Evolutionary conservation across 2,329 filamentous ascomycete species (phyloP).

Genomic region (Fusarium illudens): DNA sequence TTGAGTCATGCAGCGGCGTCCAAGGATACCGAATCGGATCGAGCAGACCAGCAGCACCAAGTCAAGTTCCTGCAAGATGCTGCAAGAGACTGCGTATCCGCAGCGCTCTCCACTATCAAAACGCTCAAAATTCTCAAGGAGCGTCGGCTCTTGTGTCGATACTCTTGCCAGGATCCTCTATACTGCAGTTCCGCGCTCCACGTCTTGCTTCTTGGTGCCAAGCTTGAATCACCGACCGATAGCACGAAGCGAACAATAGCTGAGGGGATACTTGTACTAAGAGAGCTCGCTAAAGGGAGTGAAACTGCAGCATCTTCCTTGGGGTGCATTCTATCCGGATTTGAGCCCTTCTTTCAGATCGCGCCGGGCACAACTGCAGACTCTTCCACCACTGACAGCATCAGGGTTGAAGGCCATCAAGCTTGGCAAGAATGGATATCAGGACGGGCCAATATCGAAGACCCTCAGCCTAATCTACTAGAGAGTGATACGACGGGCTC

Average conservation of each 20-base stretch:
- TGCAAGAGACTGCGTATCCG: neutral
- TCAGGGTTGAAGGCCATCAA: neutral
- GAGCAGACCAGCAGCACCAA: neutral
- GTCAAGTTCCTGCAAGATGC: conserved; percentile 5
- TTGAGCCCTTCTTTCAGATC: neutral
- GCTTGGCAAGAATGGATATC: neutral
- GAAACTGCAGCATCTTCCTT: neutral
- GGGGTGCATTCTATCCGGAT: neutral
- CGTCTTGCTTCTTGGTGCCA: neutral
- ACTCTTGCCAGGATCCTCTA: neutral
- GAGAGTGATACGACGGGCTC: neutral
- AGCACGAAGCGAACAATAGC: neutral
- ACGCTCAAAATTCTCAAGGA: neutral
- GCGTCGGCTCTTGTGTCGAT: neutral
- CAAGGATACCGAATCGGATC: neutral
- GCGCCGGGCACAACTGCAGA: neutral
- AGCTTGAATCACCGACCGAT: neutral
- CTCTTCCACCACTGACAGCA: neutral
- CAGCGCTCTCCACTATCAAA: neutral
- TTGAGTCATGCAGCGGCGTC: neutral
- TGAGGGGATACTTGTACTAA: neutral
- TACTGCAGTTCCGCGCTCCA: neutral
- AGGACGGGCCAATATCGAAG: neutral
- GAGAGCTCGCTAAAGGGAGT: neutral
- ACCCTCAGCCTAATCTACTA: neutral